Percentiles rank a stretch among this genome's conserved stretches.
These are phyloP conservation scores for Peronospora tabacina DNA, from an alignment of 352 stramenopile species.

Conservation along the genomic window DNA sequence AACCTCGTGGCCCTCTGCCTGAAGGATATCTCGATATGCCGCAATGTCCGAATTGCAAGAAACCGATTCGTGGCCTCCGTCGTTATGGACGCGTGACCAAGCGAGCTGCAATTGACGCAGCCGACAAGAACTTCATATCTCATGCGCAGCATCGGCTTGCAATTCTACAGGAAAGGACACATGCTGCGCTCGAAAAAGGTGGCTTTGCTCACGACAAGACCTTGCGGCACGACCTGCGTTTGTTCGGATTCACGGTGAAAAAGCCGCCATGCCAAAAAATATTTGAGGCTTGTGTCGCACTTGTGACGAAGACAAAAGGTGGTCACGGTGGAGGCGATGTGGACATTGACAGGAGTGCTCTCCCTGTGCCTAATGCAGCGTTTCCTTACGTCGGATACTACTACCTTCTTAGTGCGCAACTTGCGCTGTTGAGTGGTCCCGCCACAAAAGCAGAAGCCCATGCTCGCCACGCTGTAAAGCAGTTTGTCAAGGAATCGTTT, in stretches of 20 bases:
- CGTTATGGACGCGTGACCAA: slow-evolving; percentile 43
- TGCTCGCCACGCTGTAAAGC: slow-evolving; percentile 9
- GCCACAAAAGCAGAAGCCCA: slow-evolving; percentile 7
- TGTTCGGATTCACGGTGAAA: slow-evolving; percentile 19
- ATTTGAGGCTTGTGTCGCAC: slow-evolving; percentile 29
- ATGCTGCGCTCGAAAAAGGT: slow-evolving; percentile 12
- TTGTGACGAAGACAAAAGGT: slow-evolving; percentile 22
- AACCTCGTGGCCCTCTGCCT: slow-evolving; percentile 15
- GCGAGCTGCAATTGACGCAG: slow-evolving; percentile 29
- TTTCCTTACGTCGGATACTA: slow-evolving; percentile 30
- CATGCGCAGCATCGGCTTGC: slow-evolving; percentile 19
- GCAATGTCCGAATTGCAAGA: slow-evolving; percentile 42
- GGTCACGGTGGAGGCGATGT: slow-evolving; percentile 20
- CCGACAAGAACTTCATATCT: slow-evolving; percentile 46
- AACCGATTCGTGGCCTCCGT: slow-evolving; percentile 33
- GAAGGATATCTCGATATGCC: slow-evolving; percentile 25
- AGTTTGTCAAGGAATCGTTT: slow-evolving; percentile 17
- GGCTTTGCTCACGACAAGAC: slow-evolving; percentile 12
- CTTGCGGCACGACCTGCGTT: slow-evolving; percentile 19
- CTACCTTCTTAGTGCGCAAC: slow-evolving; percentile 24
- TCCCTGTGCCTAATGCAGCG: slow-evolving; percentile 28
- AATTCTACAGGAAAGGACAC: slow-evolving; percentile 20
- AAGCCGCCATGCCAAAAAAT: slow-evolving; percentile 27
- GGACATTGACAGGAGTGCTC: slow-evolving; percentile 11
- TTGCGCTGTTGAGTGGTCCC: slow-evolving; percentile 5